Evolutionary conservation across 371 early-diverging fungal genomes (phyloP).

Genomic region (Rhizopus arrhizus): DNA sequence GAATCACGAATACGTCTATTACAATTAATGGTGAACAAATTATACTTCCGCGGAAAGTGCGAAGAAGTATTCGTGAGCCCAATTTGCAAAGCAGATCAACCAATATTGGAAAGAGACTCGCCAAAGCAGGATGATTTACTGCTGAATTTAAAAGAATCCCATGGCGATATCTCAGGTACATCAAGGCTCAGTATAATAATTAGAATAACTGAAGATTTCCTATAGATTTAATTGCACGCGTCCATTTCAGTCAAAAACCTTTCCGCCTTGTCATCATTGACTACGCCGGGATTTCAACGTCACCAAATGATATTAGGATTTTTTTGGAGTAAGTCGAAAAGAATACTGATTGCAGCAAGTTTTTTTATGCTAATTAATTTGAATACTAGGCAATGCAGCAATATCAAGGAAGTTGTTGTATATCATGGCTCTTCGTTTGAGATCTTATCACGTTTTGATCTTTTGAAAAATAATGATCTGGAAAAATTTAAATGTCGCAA

Average conservation of each 20-base stretch:
- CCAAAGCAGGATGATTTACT: slow-evolving; percentile 23
- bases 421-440: slow-evolving; percentile 30
- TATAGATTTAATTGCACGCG: slow-evolving; percentile 22
- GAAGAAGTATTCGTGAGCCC: slow-evolving; percentile 33
- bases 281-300: slow-evolving; percentile 25
- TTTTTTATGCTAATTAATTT: slow-evolving; percentile 19
- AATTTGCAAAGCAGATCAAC: slow-evolving; percentile 23
- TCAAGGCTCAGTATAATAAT: slow-evolving; percentile 20
- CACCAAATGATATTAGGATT: slow-evolving; percentile 14
- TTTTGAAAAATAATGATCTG: slow-evolving; percentile 11
- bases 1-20: slow-evolving; percentile 28
- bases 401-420: slow-evolving; percentile 25
- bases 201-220: slow-evolving; percentile 23
- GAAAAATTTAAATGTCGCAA: too few relatives aligned
- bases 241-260: slow-evolving; percentile 27
- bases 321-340: slow-evolving; percentile 18
- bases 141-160: slow-evolving; percentile 24
- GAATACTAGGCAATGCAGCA: slow-evolving; percentile 22
- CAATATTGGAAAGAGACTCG: slow-evolving; percentile 28
- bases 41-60: slow-evolving; percentile 28
- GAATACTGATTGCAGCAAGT: slow-evolving; percentile 19
- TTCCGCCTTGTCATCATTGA: slow-evolving; percentile 26
- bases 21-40: slow-evolving; percentile 33
- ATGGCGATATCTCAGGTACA: slow-evolving; percentile 29
- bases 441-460: slow-evolving; percentile 26